Conservation (phyloP, 345 rosid species). For the Clarkia xantiana region DNA sequence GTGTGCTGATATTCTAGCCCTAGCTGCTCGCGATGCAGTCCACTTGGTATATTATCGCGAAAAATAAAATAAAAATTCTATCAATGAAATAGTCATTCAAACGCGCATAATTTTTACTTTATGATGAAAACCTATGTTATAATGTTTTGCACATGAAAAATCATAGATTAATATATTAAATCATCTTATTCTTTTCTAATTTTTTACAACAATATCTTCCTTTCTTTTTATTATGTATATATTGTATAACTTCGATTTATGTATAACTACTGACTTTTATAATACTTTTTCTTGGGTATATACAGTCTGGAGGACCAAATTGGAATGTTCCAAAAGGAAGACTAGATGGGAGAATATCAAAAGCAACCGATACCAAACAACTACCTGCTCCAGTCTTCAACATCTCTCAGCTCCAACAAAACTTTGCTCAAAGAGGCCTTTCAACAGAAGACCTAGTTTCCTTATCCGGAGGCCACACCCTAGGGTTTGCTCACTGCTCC, state of each 20-base stretch:
- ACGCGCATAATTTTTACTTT: no score
- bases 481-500: conserved; percentile 83
- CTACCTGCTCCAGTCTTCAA: conserved; percentile 66
- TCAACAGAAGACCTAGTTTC: conserved; percentile 51
- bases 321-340: conserved; percentile 91
- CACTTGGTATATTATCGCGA: conserved; percentile 23
- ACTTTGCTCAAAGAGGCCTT: conserved; percentile 73
- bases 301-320: conserved; percentile 73
- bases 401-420: conserved; percentile 57
- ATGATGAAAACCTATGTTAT: no score
- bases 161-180: no score
- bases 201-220: no score
- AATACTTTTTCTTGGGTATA: neutral
- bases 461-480: conserved; percentile 86
- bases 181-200: no score
- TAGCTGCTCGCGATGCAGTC: conserved; percentile 77
- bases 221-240: neutral
- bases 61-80: no score
- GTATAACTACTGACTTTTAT: neutral
- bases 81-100: no score
- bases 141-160: no score
- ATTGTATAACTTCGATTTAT: neutral
- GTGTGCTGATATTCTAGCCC: conserved; percentile 79
- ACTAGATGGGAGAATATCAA: conserved; percentile 72
- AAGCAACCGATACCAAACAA: conserved; percentile 64